These are phyloP conservation scores for Chenopodium quinoa DNA, from an alignment of 148 eudicot species.

Conservation along the genomic window DNA sequence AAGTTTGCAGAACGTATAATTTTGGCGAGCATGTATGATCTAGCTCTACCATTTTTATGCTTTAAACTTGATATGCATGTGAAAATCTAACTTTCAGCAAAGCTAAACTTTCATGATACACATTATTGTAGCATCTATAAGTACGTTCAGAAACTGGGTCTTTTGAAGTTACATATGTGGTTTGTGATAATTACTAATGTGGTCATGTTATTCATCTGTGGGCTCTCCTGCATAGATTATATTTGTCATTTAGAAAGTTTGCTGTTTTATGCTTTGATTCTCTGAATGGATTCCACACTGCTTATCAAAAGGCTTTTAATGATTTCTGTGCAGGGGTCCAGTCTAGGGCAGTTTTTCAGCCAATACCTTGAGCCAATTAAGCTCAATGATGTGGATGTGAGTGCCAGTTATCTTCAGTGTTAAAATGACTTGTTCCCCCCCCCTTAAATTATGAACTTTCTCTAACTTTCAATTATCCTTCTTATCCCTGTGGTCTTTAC, in stretches of 20 bases:
- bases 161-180: neutral
- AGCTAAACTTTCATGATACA: neutral
- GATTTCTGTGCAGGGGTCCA: constrained; percentile 70
- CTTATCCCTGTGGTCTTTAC: constrained; percentile 2
- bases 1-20: constrained; percentile 97
- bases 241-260: neutral
- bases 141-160: neutral
- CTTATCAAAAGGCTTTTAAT: neutral
- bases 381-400: constrained; percentile 81
- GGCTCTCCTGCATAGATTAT: neutral
- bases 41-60: neutral
- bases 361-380: constrained; percentile 94
- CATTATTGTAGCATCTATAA: neutral
- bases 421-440: neutral
- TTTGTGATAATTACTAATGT: neutral
- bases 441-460: neutral
- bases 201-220: neutral
- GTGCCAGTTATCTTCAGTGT: constrained; percentile 22
- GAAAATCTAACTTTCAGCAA: neutral
- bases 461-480: neutral
- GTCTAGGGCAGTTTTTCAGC: constrained; percentile 89
- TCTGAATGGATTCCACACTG: neutral
- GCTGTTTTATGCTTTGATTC: neutral
- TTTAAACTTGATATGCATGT: neutral
- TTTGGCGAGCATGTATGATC: constrained; percentile 94